Percentiles rank a stretch among this genome's conserved stretches.
phyloP scores from a whole-genome alignment of 2,329 filamentous ascomycete genomes.

The Talaromyces sp. region DNA sequence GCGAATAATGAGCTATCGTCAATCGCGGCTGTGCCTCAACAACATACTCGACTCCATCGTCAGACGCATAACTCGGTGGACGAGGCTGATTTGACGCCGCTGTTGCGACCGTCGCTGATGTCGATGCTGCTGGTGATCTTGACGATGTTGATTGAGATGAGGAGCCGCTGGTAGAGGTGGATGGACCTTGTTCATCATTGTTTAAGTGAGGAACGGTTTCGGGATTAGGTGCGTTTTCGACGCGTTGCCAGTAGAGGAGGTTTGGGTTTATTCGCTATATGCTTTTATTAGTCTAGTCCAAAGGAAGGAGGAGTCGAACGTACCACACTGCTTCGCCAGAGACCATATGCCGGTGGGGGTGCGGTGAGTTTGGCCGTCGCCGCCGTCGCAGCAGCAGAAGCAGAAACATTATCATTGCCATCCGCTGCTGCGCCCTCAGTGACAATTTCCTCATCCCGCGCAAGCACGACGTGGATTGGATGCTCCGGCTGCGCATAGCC shows the following conservation, averaged over 20 bases:
- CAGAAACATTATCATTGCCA: slow-evolving; percentile 23
- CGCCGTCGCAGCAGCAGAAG: slow-evolving; percentile 28
- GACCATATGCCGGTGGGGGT: slow-evolving; percentile 78
- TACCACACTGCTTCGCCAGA: slow-evolving; percentile 80
- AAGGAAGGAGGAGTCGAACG: slow-evolving; percentile 36
- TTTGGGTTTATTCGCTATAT: slow-evolving; percentile 71
- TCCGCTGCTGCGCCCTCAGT: not conserved
- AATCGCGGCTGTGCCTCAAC: slow-evolving; percentile 64
- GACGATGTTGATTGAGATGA: not conserved
- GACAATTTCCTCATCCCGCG: slow-evolving; percentile 68
- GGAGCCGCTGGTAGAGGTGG: not conserved
- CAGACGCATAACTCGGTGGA: slow-evolving; percentile 72
- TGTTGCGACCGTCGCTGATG: slow-evolving; percentile 21
- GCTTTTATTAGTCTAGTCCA: not conserved
- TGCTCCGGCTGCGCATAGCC: slow-evolving; percentile 67
- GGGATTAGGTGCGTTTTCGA: slow-evolving; percentile 32
- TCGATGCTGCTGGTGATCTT: slow-evolving; percentile 26
- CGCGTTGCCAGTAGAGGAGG: slow-evolving; percentile 75
- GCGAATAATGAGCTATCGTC: slow-evolving; percentile 33
- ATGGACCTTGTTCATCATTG: slow-evolving; percentile 10
- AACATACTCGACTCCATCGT: slow-evolving; percentile 71
- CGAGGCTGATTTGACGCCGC: slow-evolving; percentile 35
- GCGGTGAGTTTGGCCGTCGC: slow-evolving; percentile 53
- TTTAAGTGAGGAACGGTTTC: slow-evolving; percentile 23
- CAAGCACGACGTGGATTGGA: slow-evolving; percentile 74